Conservation (phyloP, 441 rosid genomes). For the Gossypium trilobum region DNA sequence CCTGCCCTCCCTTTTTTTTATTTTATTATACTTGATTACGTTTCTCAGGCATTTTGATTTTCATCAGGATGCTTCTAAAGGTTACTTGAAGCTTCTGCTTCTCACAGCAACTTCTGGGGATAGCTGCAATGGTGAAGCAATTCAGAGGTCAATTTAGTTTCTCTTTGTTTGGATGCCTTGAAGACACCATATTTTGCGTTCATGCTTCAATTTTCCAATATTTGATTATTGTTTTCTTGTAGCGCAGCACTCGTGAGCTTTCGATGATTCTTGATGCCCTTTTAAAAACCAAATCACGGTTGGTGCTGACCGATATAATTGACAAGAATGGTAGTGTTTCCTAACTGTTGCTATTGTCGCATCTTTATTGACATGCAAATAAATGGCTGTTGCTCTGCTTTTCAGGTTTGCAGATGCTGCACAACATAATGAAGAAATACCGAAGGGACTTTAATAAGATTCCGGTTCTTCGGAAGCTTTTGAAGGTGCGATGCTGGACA, state of each 20-base stretch:
- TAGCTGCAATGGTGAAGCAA: conserved; percentile 73
- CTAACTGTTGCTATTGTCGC: conserved; percentile 14
- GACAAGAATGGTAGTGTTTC: conserved; percentile 74
- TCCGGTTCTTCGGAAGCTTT: conserved; percentile 92
- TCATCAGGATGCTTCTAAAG: conserved; percentile 77
- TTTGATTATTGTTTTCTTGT: conserved; percentile 21
- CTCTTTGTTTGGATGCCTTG: conserved; percentile 11
- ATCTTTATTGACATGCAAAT: conserved; percentile 7
- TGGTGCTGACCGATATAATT: conserved; percentile 68
- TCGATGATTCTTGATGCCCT: conserved; percentile 98
- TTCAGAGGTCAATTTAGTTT: conserved; percentile 59
- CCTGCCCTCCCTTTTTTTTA: neutral
- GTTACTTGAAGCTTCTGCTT: conserved; percentile 89
- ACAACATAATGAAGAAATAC: conserved; percentile 87
- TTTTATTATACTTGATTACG: neutral
- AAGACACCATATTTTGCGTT: neutral
- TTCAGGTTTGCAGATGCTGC: conserved; percentile 91
- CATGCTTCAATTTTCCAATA: conserved; percentile 5
- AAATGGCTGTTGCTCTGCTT: conserved; percentile 16
- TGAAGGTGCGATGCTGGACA: conserved; percentile 53
- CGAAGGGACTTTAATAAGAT: conserved; percentile 85
- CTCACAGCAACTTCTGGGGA: conserved; percentile 88
- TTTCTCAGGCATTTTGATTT: conserved; percentile 7
- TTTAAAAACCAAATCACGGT: conserved; percentile 78
- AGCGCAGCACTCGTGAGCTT: conserved; percentile 88